phyloP scores from a whole-genome alignment of 345 rosid species.

The Murraya koenigii region DNA sequence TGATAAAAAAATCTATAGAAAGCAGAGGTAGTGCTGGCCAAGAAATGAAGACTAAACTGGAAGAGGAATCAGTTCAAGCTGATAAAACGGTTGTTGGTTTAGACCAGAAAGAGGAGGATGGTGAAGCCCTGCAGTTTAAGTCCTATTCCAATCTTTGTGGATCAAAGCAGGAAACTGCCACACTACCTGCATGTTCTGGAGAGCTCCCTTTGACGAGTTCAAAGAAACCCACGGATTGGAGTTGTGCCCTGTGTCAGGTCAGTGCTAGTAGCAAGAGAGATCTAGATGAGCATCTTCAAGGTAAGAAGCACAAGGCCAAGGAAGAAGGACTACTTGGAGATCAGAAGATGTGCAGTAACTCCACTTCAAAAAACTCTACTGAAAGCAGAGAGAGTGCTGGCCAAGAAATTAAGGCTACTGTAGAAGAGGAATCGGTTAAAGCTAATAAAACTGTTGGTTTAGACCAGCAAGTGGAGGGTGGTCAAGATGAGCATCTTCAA shows the following conservation, averaged over 20 bases:
- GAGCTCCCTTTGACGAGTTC: conserved; percentile 12
- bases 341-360: not conserved
- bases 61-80: no score
- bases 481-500: no score
- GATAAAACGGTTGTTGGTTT: no score
- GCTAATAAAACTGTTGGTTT: not conserved
- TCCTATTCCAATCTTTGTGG: no score
- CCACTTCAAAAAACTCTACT: not conserved
- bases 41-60: no score
- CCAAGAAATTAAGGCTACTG: not conserved
- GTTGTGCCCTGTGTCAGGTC: conserved; percentile 45
- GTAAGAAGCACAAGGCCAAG: not conserved
- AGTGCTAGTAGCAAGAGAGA: conserved; percentile 17
- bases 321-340: not conserved
- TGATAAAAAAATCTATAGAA: conserved; percentile 19
- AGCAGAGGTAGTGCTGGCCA: not conserved
- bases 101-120: no score
- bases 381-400: not conserved
- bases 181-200: no score
- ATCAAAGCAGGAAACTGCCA: no score
- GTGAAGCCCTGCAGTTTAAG: no score
- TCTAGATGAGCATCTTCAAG: conserved; percentile 16
- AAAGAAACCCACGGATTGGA: conserved; percentile 40
- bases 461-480: not conserved
- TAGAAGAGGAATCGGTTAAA: not conserved